Evolutionary conservation across 192 early-diverging fungal genomes (phyloP), one percentile per base, ranked within the genome.

Genomic region (Podochytrium sp.): DNA sequence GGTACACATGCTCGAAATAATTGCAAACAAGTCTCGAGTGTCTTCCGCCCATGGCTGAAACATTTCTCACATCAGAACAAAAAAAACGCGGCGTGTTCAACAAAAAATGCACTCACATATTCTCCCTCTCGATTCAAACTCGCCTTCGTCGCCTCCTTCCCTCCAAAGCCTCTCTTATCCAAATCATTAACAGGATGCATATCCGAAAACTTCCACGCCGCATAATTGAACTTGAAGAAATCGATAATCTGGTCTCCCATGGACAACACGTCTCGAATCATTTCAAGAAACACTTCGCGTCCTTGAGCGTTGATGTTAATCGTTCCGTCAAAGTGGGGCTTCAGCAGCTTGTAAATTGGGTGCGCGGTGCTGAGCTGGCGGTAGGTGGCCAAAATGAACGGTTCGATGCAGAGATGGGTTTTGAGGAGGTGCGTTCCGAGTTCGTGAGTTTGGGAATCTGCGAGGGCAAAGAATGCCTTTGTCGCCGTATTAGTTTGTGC

Each of bases 301-400:
- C 42, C 71, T 65, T 65, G n/a, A 29, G 25, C 59, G 41, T 73
- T 73, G 50, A 73, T 56, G 4, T 65, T 7, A 60, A 63, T 62
- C 14, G 63, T 64, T 5, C 58, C 33, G 35, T 25, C 6, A n/a
- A 38, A 43, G 33, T 73, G 58, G 3, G 58, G 71, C 6, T 47
- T 29, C 10, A 73, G 50, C 4, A 73, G 58, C 39, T 73, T 73
- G 33, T 29, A 56, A 27, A 73, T 42, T 5, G 71, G 71, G 30
- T 73, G 71, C 3, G 7, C 5, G 12, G 30, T 20, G 7, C 61
- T 27, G 33, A 73, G n/a, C 40, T 62, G 59, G 7, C 71, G 56
- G 10, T 18, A 23, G 14, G n/a, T 20, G 5, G 71, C 58, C 10
- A 73, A 4, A 25, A 5, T 60, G 30, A 73, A 62, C 20, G 71